Percentiles rank a stretch among this genome's conserved stretches.
Conservation (phyloP, 1,139 yeast species). For the Pneumocystis jirovecii region DNA sequence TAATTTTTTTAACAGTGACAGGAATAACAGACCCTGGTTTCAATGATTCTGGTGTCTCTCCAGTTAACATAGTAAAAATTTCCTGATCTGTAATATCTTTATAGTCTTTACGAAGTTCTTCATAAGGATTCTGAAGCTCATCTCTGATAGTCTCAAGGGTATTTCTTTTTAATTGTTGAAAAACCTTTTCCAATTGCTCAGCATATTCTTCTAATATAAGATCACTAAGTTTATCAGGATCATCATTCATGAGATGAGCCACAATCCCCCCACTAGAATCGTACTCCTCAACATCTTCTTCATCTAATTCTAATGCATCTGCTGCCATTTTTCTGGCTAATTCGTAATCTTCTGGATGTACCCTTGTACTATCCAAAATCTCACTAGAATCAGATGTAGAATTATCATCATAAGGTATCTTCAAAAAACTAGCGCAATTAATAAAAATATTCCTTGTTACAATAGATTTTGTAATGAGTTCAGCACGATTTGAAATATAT, state of each 20-base stretch:
- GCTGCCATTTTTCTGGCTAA: constrained; percentile 95
- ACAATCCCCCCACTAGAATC: constrained; percentile 63
- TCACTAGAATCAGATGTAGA: constrained; percentile 38
- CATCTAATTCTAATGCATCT: constrained; percentile 90
- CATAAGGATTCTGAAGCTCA: constrained; percentile 75
- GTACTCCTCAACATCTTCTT: constrained; percentile 74
- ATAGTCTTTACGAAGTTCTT: constrained; percentile 65
- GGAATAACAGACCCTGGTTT: constrained; percentile 64
- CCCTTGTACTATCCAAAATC: constrained; percentile 81
- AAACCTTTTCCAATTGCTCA: constrained; percentile 67
- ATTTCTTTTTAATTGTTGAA: constrained; percentile 63
- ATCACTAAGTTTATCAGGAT: constrained; percentile 73
- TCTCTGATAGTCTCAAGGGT: constrained; percentile 77
- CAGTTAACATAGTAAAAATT: constrained; percentile 78
- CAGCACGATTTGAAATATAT: constrained; percentile 52
- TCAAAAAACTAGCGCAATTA: constrained; percentile 82
- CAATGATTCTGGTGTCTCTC: constrained; percentile 61
- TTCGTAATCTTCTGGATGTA: constrained; percentile 95
- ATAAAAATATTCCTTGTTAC: constrained; percentile 69
- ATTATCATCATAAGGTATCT: constrained; percentile 53
- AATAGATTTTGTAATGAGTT: constrained; percentile 65
- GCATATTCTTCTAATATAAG: constrained; percentile 85
- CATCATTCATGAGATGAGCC: constrained; percentile 64
- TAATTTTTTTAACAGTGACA: constrained; percentile 45
- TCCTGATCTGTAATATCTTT: constrained; percentile 53